Conservation (phyloP, 2,329 filamentous ascomycete species). For the Aspergillus sclerotialis region DNA sequence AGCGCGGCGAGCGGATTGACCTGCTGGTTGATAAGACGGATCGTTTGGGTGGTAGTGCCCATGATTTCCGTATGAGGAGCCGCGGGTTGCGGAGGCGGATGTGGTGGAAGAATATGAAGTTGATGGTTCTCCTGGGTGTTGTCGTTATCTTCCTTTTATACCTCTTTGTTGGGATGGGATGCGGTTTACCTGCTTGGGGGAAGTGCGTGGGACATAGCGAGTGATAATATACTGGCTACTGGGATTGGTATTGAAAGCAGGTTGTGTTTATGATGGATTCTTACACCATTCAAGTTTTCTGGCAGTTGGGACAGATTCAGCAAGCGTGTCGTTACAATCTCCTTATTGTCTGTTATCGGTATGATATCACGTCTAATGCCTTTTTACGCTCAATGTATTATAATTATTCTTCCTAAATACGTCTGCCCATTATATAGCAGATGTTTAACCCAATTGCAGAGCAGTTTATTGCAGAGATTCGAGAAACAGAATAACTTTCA, state of each 20-base stretch:
- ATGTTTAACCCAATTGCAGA: no score
- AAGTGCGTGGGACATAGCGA: slow-evolving; percentile 29
- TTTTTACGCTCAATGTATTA: slow-evolving; percentile 2
- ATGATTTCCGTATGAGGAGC: slow-evolving; percentile 84
- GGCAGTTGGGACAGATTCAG: slow-evolving; percentile 4
- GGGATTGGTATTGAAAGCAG: no score
- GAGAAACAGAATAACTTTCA: no score
- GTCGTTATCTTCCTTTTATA: slow-evolving; percentile 61
- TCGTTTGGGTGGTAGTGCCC: slow-evolving; percentile 74
- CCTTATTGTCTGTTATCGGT: not conserved
- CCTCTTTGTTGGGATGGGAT: slow-evolving; percentile 65
- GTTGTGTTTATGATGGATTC: no score
- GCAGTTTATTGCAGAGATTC: no score
- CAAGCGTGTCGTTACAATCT: slow-evolving; percentile 3
- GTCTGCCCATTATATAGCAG: no score
- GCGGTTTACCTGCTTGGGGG: slow-evolving; percentile 56
- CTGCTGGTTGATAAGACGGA: slow-evolving; percentile 95
- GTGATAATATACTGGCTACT: slow-evolving; percentile 1
- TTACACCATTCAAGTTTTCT: no score
- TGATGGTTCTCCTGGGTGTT: slow-evolving; percentile 79
- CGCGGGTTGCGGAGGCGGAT: slow-evolving; percentile 81
- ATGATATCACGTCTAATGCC: slow-evolving; percentile 1
- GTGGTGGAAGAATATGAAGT: slow-evolving; percentile 99
- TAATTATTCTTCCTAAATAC: slow-evolving; percentile 2
- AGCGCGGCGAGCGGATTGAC: slow-evolving; percentile 89